Evolutionary conservation across 257 asterid species (phyloP), one percentile per base, ranked within the genome.

Genomic region (Plantago major): DNA sequence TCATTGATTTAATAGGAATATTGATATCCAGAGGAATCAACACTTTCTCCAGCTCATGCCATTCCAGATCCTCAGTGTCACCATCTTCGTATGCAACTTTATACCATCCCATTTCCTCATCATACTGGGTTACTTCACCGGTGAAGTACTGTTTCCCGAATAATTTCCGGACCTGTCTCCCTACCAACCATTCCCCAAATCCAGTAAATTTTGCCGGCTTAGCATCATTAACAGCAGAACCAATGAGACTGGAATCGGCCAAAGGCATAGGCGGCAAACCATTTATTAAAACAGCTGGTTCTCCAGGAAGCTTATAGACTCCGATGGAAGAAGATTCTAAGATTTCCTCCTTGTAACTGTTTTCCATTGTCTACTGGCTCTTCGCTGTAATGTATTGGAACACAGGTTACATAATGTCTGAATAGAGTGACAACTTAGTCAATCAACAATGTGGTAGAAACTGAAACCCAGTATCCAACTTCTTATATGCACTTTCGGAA

Each of bases 21-120:
- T 70, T 71, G 13, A 87, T 76, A 67, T 82, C 94, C 53, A 87
- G 42, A 11, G 94, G 96, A 49, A 12, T 77, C 26, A 87, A 74
- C 58, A 82, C 15, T 57, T 72, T 59, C 70, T 73, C 71, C 72
- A 87, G 61, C 60, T 87, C 94, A 46, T 17, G 49, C 89, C 90
- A 82, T 17, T 82, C 86, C 33, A 87, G 81, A 63, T 87, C 94
- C 79, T 87, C 90, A 26, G 63, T 62, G 17, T 87, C 96, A 0
- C 96, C 94, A 56, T 87, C 96, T 54, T 82, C 89, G 49, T 87
- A 87, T 9, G 56, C 73, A 33, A 87, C 94, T 62, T 69, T 72
- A 65, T 82, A 87, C 96, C 96, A 82, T 14, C 80, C 79, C 67
- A 46, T 64, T 56, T 79, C 80, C 70, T 55, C 42, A 43, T 87